Percentiles rank a stretch among this genome's conserved stretches.
These are phyloP conservation scores for Arthonia radiata DNA, from an alignment of 495 filamentous ascomycete genomes.

Conservation along the genomic window DNA sequence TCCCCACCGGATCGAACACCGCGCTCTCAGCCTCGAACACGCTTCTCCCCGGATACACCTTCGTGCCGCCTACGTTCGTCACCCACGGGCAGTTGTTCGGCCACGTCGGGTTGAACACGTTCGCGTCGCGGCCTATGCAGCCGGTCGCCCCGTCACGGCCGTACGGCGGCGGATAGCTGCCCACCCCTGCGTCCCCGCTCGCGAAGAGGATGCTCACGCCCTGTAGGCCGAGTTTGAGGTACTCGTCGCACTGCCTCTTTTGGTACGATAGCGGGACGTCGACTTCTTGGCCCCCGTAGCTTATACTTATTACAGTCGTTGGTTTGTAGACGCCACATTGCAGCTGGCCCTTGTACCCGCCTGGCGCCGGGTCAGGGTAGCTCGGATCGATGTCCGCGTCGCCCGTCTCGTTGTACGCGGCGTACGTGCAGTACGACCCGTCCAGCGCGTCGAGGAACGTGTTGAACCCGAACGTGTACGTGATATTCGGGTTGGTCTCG, in stretches of 20 bases:
- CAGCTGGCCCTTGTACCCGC: conserved; percentile 6
- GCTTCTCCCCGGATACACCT: conserved; percentile 6
- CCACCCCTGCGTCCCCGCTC: conserved; percentile 7
- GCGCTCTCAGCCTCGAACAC: conserved; percentile 5
- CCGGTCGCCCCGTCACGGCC: too few relatives aligned
- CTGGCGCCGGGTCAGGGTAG: conserved; percentile 7
- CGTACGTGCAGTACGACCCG: conserved; percentile 9
- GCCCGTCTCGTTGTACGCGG: conserved; percentile 9
- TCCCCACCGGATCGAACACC: conserved; percentile 1
- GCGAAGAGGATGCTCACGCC: conserved; percentile 6
- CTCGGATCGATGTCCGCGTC: conserved; percentile 6
- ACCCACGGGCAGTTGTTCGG: conserved; percentile 5
- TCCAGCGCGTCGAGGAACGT: conserved; percentile 8
- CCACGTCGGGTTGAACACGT: too few relatives aligned
- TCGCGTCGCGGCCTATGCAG: too few relatives aligned
- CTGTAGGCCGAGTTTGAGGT: conserved; percentile 9
- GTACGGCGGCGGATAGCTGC: too few relatives aligned
- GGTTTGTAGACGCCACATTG: conserved; percentile 7
- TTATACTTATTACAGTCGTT: conserved; percentile 9
- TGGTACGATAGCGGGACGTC: conserved; percentile 3
- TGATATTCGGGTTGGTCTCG: conserved; percentile 5
- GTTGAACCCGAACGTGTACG: conserved; percentile 3
- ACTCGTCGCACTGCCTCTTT: conserved; percentile 8
- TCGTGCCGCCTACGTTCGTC: conserved; percentile 7
- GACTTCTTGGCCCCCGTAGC: conserved; percentile 6